Evolutionary conservation across 805 yeast species (phyloP).

Genomic region (Suhomyces tanzawaensis): DNA sequence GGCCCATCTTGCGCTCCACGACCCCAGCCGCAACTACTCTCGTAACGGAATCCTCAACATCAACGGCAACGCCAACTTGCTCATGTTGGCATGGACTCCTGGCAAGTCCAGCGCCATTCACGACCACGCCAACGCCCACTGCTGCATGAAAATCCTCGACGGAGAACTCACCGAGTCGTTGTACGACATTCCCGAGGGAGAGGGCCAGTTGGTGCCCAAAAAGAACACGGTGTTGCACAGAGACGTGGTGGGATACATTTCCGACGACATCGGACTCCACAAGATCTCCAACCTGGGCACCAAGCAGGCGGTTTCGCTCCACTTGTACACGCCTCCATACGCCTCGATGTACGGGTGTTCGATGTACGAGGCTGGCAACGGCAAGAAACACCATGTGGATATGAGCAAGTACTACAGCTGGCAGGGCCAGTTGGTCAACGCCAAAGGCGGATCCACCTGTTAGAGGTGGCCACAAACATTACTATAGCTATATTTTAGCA

Average conservation of each 20-base stretch:
- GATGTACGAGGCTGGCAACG: constrained; percentile 48
- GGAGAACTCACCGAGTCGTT: constrained; percentile 59
- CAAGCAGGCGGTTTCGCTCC: constrained; percentile 58
- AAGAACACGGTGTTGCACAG: constrained; percentile 27
- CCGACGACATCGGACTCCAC: constrained; percentile 66
- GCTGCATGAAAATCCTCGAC: constrained; percentile 65
- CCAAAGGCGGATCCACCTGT: constrained; percentile 9
- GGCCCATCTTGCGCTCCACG: constrained; percentile 55
- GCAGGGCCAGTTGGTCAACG: constrained; percentile 47
- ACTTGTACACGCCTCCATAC: constrained; percentile 75
- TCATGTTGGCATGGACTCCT: constrained; percentile 71
- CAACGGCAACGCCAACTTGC: constrained; percentile 66
- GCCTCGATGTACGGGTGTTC: constrained; percentile 59
- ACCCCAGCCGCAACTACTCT: constrained; percentile 48
- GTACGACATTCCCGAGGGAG: constrained; percentile 47
- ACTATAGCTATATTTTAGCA: too few relatives aligned
- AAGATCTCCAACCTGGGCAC: constrained; percentile 48
- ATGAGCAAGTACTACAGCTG: constrained; percentile 61
- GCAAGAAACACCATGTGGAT: constrained; percentile 52
- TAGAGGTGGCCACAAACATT: too few relatives aligned
- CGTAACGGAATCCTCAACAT: constrained; percentile 75
- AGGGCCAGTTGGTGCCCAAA: constrained; percentile 23
- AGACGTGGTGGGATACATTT: constrained; percentile 60
- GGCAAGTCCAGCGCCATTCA: constrained; percentile 62
- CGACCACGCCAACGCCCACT: constrained; percentile 76